Conservation (phyloP, 1,284 basidiomycete species). For the Vanrija sp. region DNA sequence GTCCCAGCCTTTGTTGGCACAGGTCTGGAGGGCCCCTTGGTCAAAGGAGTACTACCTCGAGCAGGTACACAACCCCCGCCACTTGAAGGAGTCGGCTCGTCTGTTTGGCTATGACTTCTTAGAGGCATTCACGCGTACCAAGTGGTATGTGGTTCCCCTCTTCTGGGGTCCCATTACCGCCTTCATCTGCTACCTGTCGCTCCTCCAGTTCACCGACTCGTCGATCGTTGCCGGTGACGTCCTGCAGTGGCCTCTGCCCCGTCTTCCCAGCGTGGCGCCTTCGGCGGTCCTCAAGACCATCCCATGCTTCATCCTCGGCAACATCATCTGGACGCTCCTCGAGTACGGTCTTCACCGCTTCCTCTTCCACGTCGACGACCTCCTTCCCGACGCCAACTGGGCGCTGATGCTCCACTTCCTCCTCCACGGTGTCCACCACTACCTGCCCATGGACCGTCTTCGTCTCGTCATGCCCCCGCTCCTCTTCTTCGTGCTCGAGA, state of each 20-base stretch:
- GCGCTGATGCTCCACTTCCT: slow-evolving; percentile 88
- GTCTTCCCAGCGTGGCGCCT: slow-evolving; percentile 29
- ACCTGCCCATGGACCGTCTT: slow-evolving; percentile 92
- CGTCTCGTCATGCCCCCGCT: slow-evolving; percentile 96
- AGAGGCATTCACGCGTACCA: slow-evolving; percentile 83
- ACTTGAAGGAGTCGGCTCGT: slow-evolving; percentile 78
- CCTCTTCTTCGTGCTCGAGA: slow-evolving; percentile 73
- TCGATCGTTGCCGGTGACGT: slow-evolving; percentile 34
- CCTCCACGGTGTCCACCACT: slow-evolving; percentile 95
- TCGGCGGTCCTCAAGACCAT: slow-evolving; percentile 52
- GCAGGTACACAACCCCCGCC: slow-evolving; percentile 94
- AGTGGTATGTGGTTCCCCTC: slow-evolving; percentile 91
- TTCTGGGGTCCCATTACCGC: slow-evolving; percentile 86
- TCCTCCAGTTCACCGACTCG: slow-evolving; percentile 69
- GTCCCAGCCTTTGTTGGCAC: slow-evolving; percentile 63
- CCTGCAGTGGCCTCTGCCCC: slow-evolving; percentile 25
- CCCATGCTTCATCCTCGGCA: slow-evolving; percentile 72
- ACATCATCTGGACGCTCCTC: slow-evolving; percentile 89
- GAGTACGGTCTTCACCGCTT: slow-evolving; percentile 96
- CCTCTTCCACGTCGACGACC: slow-evolving; percentile 93
- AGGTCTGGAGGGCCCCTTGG: slow-evolving; percentile 40
- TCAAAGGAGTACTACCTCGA: slow-evolving; percentile 93
- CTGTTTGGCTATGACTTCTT: slow-evolving; percentile 79
- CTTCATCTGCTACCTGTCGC: slow-evolving; percentile 75
- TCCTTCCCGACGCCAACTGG: slow-evolving; percentile 75